Evolutionary conservation across 2,329 filamentous ascomycete genomes (phyloP).

Genomic region (Pseudohalonectria lignicola): DNA sequence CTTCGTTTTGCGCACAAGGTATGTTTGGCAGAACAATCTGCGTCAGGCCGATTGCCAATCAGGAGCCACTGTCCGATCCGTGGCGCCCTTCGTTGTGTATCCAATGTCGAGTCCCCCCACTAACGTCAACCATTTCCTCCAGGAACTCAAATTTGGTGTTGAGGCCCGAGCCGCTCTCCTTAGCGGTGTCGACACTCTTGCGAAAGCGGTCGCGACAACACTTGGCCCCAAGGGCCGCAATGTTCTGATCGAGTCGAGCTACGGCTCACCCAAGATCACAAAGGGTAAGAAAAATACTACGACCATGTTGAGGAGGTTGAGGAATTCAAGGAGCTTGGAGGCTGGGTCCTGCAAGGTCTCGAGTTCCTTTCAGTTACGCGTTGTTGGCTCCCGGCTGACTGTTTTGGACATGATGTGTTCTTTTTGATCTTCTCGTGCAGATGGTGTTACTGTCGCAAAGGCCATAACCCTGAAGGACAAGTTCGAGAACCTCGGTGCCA

Average conservation of each 20-base stretch:
- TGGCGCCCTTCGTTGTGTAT: too few species aligned
- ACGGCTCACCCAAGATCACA: slow-evolving; percentile 98
- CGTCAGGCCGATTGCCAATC: too few species aligned
- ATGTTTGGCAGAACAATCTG: too few species aligned
- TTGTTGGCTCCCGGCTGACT: background rate
- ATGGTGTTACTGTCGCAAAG: slow-evolving; percentile 82
- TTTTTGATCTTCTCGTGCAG: slow-evolving; percentile 36
- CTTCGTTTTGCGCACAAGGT: slow-evolving; percentile 98
- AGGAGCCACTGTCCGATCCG: too few species aligned
- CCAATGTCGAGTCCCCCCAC: too few species aligned
- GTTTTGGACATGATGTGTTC: too few species aligned
- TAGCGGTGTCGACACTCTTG: slow-evolving; percentile 90
- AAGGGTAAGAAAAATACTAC: slow-evolving; percentile 72
- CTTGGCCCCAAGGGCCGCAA: slow-evolving; percentile 97
- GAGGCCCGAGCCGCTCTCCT: slow-evolving; percentile 84
- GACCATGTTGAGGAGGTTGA: too few species aligned
- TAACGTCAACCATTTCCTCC: too few species aligned
- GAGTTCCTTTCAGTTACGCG: background rate
- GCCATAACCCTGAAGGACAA: slow-evolving; percentile 94
- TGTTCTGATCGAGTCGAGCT: slow-evolving; percentile 96
- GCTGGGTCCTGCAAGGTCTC: too few species aligned
- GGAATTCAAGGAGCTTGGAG: too few species aligned
- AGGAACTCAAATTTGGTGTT: slow-evolving; percentile 98
- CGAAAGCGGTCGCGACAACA: slow-evolving; percentile 91
- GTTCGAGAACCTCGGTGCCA: slow-evolving; percentile 98